Percentiles rank a stretch among this genome's conserved stretches.
These are phyloP conservation scores for Tolypocladium paradoxum DNA, from an alignment of 2,329 filamentous ascomycete species.

Conservation along the genomic window DNA sequence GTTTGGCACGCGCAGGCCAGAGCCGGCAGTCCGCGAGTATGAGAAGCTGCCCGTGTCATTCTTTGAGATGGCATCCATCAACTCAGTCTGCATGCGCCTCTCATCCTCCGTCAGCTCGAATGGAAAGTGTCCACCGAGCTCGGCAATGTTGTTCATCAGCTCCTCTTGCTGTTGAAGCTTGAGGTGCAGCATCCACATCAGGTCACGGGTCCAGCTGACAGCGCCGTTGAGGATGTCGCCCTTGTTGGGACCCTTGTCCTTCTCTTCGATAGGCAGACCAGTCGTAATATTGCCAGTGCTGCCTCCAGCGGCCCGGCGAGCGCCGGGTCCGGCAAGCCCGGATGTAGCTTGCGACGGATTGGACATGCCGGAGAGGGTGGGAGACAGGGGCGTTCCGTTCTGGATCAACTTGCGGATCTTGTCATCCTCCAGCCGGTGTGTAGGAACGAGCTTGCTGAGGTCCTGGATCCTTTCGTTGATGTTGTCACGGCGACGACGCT, in stretches of 20 bases:
- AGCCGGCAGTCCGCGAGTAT: conserved; percentile 76
- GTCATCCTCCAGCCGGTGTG: conserved; percentile 89
- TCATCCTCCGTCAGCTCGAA: conserved; percentile 86
- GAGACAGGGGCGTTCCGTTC: conserved; percentile 83
- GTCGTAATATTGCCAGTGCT: conserved; percentile 75
- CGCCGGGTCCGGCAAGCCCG: conserved; percentile 73
- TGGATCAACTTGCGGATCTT: conserved; percentile 92
- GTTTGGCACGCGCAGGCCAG: conserved; percentile 80
- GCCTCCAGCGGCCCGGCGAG: conserved; percentile 65
- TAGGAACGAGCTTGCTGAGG: conserved; percentile 82
- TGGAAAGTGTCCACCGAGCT: conserved; percentile 64
- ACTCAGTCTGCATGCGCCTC: conserved; percentile 87
- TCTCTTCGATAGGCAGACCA: conserved; percentile 86
- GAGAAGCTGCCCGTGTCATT: conserved; percentile 66
- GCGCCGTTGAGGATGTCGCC: conserved; percentile 96
- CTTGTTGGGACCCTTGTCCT: conserved; percentile 98
- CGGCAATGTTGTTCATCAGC: conserved; percentile 62
- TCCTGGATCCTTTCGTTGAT: conserved; percentile 99
- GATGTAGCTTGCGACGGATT: conserved; percentile 72
- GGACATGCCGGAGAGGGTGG: conserved; percentile 61
- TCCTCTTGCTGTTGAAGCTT: conserved; percentile 88
- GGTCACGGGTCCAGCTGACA: conserved; percentile 91
- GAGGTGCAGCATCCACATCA: conserved; percentile 92
- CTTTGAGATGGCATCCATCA: conserved; percentile 76
- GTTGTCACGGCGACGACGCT: conserved; percentile 88